Conservation (phyloP, 768 basidiomycete genomes). For the Mycena capillaripes region DNA sequence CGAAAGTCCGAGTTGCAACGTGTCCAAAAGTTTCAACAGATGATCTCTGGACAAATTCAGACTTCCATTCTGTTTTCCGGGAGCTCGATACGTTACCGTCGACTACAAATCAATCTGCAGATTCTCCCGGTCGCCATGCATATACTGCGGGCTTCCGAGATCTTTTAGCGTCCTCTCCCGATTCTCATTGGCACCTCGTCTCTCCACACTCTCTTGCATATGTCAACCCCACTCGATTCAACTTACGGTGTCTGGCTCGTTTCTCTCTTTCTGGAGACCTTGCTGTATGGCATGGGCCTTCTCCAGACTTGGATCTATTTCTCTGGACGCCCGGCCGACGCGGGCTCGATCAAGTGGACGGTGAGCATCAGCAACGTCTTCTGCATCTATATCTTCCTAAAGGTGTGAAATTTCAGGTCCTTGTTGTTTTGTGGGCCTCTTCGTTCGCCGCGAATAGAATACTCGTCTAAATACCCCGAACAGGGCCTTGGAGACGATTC, state of each 20-base stretch:
- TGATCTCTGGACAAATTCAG: no score
- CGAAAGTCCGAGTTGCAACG: no score
- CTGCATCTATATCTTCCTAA: not conserved
- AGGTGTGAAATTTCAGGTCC: not conserved
- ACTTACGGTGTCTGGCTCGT: constrained; percentile 32
- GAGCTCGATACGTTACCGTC: no score
- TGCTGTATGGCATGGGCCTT: constrained; percentile 26
- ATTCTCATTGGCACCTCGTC: not conserved
- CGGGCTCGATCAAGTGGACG: not conserved
- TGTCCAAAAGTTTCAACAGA: no score
- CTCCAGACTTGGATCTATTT: constrained; percentile 28
- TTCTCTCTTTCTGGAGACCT: constrained; percentile 12
- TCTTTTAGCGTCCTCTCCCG: not conserved
- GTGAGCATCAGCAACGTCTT: constrained; percentile 6
- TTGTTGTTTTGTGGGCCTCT: not conserved
- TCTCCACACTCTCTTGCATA: constrained; percentile 2
- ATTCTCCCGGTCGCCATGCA: not conserved
- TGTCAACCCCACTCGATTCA: constrained; percentile 13
- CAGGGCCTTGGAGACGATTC: constrained; percentile 25
- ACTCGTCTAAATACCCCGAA: not conserved
- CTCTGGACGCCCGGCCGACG: constrained; percentile 2
- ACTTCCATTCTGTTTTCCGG: no score
- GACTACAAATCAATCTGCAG: no score
- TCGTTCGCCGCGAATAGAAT: not conserved
- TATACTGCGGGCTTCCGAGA: not conserved